Base-by-base conservation (phyloP, 2,329 filamentous ascomycete genomes). In the Xylaria sp. region DNA sequence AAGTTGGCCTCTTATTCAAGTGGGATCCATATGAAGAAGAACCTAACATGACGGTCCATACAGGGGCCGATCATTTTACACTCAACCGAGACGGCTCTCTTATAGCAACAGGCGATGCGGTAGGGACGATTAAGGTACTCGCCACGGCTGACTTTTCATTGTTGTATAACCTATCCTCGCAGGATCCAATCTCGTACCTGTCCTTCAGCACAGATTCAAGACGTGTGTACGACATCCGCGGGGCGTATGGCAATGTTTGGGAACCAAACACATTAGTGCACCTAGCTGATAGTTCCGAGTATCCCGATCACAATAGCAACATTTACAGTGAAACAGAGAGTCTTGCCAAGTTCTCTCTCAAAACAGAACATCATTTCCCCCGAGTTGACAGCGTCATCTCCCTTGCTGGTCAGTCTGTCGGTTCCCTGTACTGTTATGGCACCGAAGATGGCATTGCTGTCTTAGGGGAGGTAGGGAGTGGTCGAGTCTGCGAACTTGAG, bases 1-100 rank as follows among this genome's bases (percentile, higher is more conserved):
- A 74, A 17, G 77, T 77, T 60, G 79, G 79, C 0, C 50, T 72
- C 7, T 55, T 82, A 3, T 81, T 82, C 67, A 80, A 78, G 69
- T 81, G 78, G 79, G 64, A 75, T 55, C 77, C 77, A 6, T 73
- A 78, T 27, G 73, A 76, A 4, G 73, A 73, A 48, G 72, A 78
- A 24, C 14, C 19, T 59, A 68, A 14, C 70, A 76, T n/a, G 76
- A 75, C 51, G 45, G 75, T 14, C 24, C 63, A 8, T n/a, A 70
- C 69, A 1, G 71, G 70, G 8, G 76, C 74, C 39, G 45, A 69
- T 7, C 68, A 61, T 47, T 48, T 79, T 4, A 57, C 72, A 0
- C 61, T 78, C 8, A 79, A 70, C 66, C 55, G 27, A 19, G 75
- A 80, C 39, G 77, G 79, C 1, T 70, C 72, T 8, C 65, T 79